These are phyloP conservation scores for Dryas drummondii DNA, from an alignment of 306 rosid genomes.

Conservation along the genomic window DNA sequence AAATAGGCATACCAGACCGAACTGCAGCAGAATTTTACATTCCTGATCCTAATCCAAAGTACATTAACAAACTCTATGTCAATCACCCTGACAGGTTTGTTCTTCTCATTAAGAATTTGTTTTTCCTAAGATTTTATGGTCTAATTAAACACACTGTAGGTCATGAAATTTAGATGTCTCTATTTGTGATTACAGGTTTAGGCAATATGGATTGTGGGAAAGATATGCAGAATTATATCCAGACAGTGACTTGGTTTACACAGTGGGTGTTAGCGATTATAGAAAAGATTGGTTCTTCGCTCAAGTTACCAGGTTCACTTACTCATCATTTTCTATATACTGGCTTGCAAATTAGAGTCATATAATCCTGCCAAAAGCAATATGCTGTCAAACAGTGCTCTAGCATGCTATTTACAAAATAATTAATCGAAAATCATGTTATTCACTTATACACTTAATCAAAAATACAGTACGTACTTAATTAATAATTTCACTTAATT, in stretches of 20 bases:
- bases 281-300: conserved; percentile 45
- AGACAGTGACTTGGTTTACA: conserved; percentile 37
- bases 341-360: too few relatives aligned
- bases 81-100: conserved; percentile 65
- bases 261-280: conserved; percentile 31
- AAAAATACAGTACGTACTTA: too few relatives aligned
- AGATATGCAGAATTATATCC: conserved; percentile 45
- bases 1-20: conserved; percentile 80
- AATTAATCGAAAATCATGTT: too few relatives aligned
- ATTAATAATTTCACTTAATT: too few relatives aligned
- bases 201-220: conserved; percentile 56
- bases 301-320: conserved; percentile 40
- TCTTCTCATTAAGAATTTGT: neutral
- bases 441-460: too few relatives aligned
- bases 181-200: conserved; percentile 23
- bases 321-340: neutral
- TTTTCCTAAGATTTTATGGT: neutral
- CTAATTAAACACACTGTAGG: neutral
- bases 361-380: too few relatives aligned
- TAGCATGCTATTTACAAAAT: too few relatives aligned
- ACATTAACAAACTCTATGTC: conserved; percentile 67
- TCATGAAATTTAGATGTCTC: neutral
- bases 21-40: conserved; percentile 70
- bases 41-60: conserved; percentile 69
- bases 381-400: too few relatives aligned